Evolutionary conservation across 495 filamentous ascomycete genomes (phyloP), one percentile per base, ranked within the genome.

Genomic region (Lasiosphaeria hispida): DNA sequence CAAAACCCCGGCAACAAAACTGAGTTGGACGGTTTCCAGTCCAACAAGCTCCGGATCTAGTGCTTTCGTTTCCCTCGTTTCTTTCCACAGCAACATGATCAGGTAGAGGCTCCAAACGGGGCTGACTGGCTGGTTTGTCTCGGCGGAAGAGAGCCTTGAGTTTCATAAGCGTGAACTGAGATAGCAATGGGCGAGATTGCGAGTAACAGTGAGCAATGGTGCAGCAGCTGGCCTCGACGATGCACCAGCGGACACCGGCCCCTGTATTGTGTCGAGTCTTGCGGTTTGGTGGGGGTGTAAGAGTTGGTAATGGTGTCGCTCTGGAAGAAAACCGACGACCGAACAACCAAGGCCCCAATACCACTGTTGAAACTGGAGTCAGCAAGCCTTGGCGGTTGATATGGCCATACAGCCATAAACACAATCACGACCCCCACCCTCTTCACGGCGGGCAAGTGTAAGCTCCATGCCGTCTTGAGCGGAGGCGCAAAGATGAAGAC

Each of bases 401-500:
- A 41, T 14, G 40, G 5, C 1, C 14, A 58, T 4, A 53, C 64
- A 5, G 60, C 55, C 33, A 61, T 15, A 49, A 59, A 66, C 9
- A 66, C 58, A 2, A 58, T 17, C 23, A 60, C 59, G 38, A 58
- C 55, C 54, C 52, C 65, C 50, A 64, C 17, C 49, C 55, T 60
- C 63, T 66, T 58, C 40, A 39, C 33, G 44, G 50, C 39, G 13
- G 61, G 64, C 64, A 65, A 61, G 42, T 69, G 66, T 13, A 73
- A 54, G 1, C 43, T 36, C 69, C 69, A 72, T 38, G 72, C 61
- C 10, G 66, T 72, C n/a, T 52, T 52, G 11, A 72, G 61, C n/a
- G 71, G 69, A 13, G 72, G 60, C 1, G 61, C 42, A 52, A 73
- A 62, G 55, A 73, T 70, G 55, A 67, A 57, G 2, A 73, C 4